Evolutionary conservation across 2,329 filamentous ascomycete genomes (phyloP).

Genomic region (Fusarium sororula): DNA sequence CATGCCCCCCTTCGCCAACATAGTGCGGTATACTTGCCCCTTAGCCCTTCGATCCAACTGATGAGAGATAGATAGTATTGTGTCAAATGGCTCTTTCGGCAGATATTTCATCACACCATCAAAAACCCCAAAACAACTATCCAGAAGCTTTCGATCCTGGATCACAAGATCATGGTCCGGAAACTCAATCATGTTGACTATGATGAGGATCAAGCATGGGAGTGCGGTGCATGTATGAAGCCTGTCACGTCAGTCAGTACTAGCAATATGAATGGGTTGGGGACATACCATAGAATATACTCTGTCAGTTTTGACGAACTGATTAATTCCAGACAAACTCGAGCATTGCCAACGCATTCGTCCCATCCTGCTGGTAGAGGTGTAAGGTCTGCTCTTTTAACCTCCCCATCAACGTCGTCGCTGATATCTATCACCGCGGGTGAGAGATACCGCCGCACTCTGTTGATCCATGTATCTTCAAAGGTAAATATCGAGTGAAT

Average conservation of each 20-base stretch:
- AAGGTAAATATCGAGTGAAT: constrained; percentile 31
- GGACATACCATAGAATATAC: constrained; percentile 26
- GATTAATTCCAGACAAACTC: constrained; percentile 22
- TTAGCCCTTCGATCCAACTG: constrained; percentile 27
- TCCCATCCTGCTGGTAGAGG: constrained; percentile 29
- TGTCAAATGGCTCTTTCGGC: neutral
- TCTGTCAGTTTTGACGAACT: constrained; percentile 11
- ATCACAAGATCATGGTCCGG: constrained; percentile 5
- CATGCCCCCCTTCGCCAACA: neutral
- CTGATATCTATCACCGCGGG: constrained; percentile 28
- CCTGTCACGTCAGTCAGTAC: neutral
- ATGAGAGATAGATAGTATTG: constrained; percentile 16
- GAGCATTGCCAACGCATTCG: constrained; percentile 22
- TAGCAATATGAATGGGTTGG: rapidly evolving
- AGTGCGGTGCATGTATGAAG: constrained; percentile 28
- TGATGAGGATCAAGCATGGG: constrained; percentile 23
- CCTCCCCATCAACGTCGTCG: constrained; percentile 13
- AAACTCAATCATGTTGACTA: constrained; percentile 37
- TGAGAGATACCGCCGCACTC: constrained; percentile 20
- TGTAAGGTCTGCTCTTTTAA: constrained; percentile 9
- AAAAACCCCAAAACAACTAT: constrained; percentile 4
- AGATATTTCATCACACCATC: neutral
- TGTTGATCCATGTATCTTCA: constrained; percentile 26
- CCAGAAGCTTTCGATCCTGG: constrained; percentile 12
- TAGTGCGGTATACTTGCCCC: constrained; percentile 17